Percentiles rank a stretch among this genome's conserved stretches.
Evolutionary conservation across 1,139 yeast species (phyloP).

Genomic region (Yamadazyma diddensiae): DNA sequence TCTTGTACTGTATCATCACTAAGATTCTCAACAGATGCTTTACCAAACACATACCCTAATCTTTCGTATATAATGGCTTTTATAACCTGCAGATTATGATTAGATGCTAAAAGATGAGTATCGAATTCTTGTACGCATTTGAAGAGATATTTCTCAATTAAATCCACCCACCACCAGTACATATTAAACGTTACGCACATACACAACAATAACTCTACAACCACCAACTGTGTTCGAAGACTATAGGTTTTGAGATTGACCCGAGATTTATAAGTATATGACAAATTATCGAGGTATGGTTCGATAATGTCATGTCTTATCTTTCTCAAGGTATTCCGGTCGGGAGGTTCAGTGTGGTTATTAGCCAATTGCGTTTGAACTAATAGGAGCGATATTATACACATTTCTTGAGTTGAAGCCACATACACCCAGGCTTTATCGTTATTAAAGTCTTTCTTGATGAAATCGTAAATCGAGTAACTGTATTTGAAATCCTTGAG

Average conservation of each 20-base stretch:
- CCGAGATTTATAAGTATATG: slow-evolving; percentile 52
- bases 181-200: slow-evolving; percentile 36
- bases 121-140: slow-evolving; percentile 41
- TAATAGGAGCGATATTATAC: slow-evolving; percentile 69
- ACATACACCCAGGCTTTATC: slow-evolving; percentile 83
- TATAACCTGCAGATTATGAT: slow-evolving; percentile 35
- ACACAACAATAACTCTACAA: slow-evolving; percentile 54
- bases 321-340: slow-evolving; percentile 54
- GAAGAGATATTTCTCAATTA: slow-evolving; percentile 44
- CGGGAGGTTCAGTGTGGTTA: slow-evolving; percentile 22
- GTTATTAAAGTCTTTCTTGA: slow-evolving; percentile 72
- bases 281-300: slow-evolving; percentile 64
- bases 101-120: slow-evolving; percentile 31
- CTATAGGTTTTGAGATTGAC: slow-evolving; percentile 62
- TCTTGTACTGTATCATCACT: neutral
- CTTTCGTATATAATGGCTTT: slow-evolving; percentile 43
- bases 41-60: slow-evolving; percentile 38
- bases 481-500: slow-evolving; percentile 85
- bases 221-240: slow-evolving; percentile 42
- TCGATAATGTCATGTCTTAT: slow-evolving; percentile 61
- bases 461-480: slow-evolving; percentile 75
- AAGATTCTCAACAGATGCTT: slow-evolving; percentile 16
- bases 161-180: slow-evolving; percentile 49
- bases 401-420: slow-evolving; percentile 87
- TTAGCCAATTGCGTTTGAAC: slow-evolving; percentile 49